Conservation (phyloP, 2,329 filamentous ascomycete genomes). For the Ceratocystis huliohia region DNA sequence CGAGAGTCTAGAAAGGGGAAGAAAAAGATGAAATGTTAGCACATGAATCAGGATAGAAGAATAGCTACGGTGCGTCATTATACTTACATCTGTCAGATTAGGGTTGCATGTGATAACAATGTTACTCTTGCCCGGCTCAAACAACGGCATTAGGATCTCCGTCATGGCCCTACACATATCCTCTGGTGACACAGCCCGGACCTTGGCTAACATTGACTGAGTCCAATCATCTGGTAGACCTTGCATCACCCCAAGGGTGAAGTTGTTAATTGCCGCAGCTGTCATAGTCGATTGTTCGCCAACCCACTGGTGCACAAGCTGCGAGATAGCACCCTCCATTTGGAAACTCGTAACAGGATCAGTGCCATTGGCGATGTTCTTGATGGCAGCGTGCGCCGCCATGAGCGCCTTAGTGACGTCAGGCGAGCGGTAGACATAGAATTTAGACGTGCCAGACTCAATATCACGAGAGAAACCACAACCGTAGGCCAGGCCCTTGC, state of each 20-base stretch:
- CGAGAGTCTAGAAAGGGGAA: conserved; percentile 46
- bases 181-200: conserved; percentile 61
- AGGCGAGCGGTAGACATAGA: conserved; percentile 80
- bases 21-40: conserved; percentile 8
- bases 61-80: background rate
- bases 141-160: conserved; percentile 65
- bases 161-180: conserved; percentile 64
- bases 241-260: conserved; percentile 66
- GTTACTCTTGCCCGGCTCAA: conserved; percentile 68
- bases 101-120: conserved; percentile 79
- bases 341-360: conserved; percentile 64
- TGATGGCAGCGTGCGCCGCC: conserved; percentile 61
- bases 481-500: conserved; percentile 86
- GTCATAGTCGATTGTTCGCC: conserved; percentile 81
- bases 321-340: conserved; percentile 80
- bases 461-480: conserved; percentile 65
- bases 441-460: conserved; percentile 68
- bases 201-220: conserved; percentile 60
- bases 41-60: conserved; percentile 3
- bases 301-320: conserved; percentile 73
- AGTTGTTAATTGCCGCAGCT: conserved; percentile 69
- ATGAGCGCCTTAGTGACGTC: conserved; percentile 77
- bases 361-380: conserved; percentile 58
- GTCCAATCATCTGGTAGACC: conserved; percentile 67
- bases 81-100: conserved; percentile 67